Base-by-base conservation (phyloP, 768 basidiomycete genomes). In the Cyathus striatus region DNA sequence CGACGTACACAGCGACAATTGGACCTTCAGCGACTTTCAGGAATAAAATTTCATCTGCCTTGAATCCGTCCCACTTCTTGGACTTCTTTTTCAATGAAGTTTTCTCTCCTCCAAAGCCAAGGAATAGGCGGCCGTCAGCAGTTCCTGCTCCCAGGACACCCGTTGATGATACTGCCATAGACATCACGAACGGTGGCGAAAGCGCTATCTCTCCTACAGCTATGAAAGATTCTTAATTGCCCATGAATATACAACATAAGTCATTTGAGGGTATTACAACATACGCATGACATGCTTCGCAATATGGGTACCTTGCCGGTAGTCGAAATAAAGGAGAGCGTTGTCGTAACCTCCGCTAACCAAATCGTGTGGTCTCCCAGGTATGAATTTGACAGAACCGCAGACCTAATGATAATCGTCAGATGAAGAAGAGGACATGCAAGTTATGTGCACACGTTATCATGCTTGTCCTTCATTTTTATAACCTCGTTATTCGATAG, bases 271-370 rank as follows among this genome's bases (percentile, higher is more conserved):
- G n/a, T n/a, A n/a, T n/a, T n/a, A n/a, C n/a, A n/a, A n/a, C n/a
- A n/a, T n/a, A n/a, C n/a, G n/a, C n/a, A n/a, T 20, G 40, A 86
- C 87, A 56, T 39, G 89, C 70, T 55, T 81, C 72, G 37, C 72
- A 66, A 25, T 72, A 70, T 76, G 39, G 22, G 63, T 76, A 22
- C 77, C 72, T 60, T 78, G 78, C 12, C 52, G 50, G 44, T 74
- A 75, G 51, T 90, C 85, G 52, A 79, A 82, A 53, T 91, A 89
- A 12, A 86, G 56, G 20, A 91, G 51, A 3, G 69, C 62, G 30
- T 70, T 75, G 50, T 92, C 90, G 52, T 85, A 90, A 2, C 89
- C 89, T 4, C 79, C 87, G 46, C 83, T 88, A 18, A 92, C 70
- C 10, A 89, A 54, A 57, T 91, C 90, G 33, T 68, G 71, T 3